Evolutionary conservation across 2,329 filamentous ascomycete genomes (phyloP).

Genomic region (Pseudogymnoascus sp.): DNA sequence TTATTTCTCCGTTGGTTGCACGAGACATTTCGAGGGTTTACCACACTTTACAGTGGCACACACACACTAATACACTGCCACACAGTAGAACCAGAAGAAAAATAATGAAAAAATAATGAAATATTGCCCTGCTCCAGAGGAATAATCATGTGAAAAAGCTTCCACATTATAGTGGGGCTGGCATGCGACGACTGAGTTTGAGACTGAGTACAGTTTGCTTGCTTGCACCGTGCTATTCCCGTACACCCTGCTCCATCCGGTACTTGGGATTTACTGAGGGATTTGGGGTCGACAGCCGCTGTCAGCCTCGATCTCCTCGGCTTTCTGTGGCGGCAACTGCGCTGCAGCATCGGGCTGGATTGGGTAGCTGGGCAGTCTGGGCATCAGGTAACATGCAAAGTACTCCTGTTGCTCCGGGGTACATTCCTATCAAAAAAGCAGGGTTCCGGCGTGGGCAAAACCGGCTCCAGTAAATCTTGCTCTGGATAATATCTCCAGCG

Average conservation of each 20-base stretch:
- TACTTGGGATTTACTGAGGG: not conserved
- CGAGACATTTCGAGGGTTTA: slow-evolving; percentile 4
- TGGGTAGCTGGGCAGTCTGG: not conserved
- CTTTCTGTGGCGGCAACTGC: not conserved
- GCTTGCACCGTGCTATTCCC: too few relatives aligned
- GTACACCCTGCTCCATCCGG: not conserved
- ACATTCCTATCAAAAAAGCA: not conserved
- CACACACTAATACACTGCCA: not conserved
- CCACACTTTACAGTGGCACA: not conserved
- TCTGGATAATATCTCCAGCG: not conserved
- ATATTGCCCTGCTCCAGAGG: not conserved
- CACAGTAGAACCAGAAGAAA: not conserved
- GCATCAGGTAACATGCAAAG: too few relatives aligned
- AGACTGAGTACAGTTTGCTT: not conserved
- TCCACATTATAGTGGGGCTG: not conserved
- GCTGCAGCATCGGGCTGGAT: not conserved
- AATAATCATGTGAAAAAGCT: slow-evolving; percentile 9
- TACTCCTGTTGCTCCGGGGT: not conserved
- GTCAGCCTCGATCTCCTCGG: slow-evolving; percentile 7
- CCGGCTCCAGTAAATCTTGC: slow-evolving; percentile 2
- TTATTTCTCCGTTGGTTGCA: not conserved
- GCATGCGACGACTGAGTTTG: slow-evolving; percentile 5
- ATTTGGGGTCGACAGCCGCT: slow-evolving; percentile 2
- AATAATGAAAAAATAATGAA: not conserved
- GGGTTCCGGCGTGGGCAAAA: not conserved